Percentiles rank a stretch among this genome's conserved stretches.
Evolutionary conservation across 176 grass and related monocot species (phyloP).

Genomic region (Oryza meyeriana): DNA sequence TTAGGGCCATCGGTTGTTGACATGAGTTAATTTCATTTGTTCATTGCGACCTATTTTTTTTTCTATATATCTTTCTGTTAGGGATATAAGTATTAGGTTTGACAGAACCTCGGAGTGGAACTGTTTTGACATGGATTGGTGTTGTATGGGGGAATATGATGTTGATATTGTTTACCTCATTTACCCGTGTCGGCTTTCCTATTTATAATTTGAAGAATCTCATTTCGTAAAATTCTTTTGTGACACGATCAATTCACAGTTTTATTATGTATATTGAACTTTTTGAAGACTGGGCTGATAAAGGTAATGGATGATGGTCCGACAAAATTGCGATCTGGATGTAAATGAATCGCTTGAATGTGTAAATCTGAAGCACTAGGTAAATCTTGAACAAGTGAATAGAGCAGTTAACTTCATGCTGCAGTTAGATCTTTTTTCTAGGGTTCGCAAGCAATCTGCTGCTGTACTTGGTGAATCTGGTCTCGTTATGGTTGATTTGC

Average conservation of each 20-base stretch:
- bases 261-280: not conserved
- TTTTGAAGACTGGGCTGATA: not conserved
- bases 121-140: conserved; percentile 38
- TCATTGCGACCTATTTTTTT: conserved; percentile 35
- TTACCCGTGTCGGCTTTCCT: not conserved
- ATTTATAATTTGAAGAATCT: conserved; percentile 18
- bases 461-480: not conserved
- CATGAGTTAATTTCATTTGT: conserved; percentile 49
- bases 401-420: too few relatives aligned
- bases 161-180: conserved; percentile 35
- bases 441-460: not conserved
- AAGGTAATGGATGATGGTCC: not conserved
- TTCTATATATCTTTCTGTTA: conserved; percentile 35
- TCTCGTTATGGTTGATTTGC: not conserved
- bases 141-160: conserved; percentile 22
- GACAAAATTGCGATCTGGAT: not conserved
- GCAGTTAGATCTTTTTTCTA: not conserved
- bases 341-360: not conserved
- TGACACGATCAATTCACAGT: not conserved
- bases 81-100: conserved; percentile 41
- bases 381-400: not conserved
- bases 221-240: not conserved
- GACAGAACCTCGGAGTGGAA: conserved; percentile 27
- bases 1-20: conserved; percentile 46
- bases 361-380: not conserved